A percentile compares a stretch with the other conserved stretches of the same genome.
Evolutionary conservation across 768 basidiomycete genomes (phyloP).

Genomic region (Rhizopogon vesiculosus): DNA sequence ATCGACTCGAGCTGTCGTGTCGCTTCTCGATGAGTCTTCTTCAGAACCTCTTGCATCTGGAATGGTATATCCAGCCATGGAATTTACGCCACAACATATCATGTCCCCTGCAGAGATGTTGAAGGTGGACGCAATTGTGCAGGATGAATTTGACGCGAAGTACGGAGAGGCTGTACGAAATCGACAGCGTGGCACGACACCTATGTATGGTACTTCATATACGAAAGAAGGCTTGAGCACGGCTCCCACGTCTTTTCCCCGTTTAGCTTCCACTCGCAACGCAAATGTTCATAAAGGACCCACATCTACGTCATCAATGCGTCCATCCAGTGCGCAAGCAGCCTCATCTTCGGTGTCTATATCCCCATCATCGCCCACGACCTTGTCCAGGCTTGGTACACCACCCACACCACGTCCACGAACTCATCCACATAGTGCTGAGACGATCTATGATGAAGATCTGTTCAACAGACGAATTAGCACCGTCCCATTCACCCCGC

Average conservation of each 20-base stretch:
- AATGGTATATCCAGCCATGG: constrained; percentile 27
- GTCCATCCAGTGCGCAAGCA: constrained; percentile 34
- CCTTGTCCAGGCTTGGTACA: constrained; percentile 28
- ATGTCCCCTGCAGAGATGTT: constrained; percentile 65
- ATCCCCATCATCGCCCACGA: constrained; percentile 23
- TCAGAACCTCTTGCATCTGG: constrained; percentile 33
- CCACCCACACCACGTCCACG: constrained; percentile 52
- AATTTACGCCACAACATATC: constrained; percentile 61
- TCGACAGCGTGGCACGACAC: constrained; percentile 33
- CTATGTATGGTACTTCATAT: constrained; percentile 26
- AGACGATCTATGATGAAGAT: constrained; percentile 2
- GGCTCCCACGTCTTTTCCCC: constrained; percentile 23
- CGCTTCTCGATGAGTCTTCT: constrained; percentile 47
- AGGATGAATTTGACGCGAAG: constrained; percentile 23
- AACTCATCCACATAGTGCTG: constrained; percentile 9
- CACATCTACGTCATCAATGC: constrained; percentile 14
- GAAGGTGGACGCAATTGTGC: constrained; percentile 49
- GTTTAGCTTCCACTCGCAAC: constrained; percentile 14
- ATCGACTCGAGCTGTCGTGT: constrained; percentile 19
- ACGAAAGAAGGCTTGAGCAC: constrained; percentile 21
- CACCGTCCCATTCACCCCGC: constrained; percentile 26
- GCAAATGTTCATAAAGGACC: constrained; percentile 11
- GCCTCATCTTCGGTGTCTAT: constrained; percentile 5
- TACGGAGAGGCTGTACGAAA: constrained; percentile 14
- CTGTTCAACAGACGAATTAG: constrained; percentile 15